Conservation (phyloP, 495 filamentous ascomycete genomes). For the Antarctomyces pellizariae region DNA sequence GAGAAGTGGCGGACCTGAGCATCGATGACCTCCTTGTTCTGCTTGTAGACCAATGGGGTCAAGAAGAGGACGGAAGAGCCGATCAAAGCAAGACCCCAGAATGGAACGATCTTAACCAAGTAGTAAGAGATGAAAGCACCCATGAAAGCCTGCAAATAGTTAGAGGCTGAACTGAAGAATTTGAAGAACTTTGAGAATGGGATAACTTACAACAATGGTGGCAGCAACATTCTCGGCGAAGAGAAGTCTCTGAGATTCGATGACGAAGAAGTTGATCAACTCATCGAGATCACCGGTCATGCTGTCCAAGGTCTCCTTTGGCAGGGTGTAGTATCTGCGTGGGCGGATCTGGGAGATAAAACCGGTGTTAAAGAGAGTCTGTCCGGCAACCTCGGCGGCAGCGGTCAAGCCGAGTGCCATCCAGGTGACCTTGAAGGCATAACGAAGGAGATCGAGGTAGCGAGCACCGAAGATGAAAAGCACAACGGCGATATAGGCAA, state of each 20-base stretch:
- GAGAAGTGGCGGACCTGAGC: constrained; percentile 47
- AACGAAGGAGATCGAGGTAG: constrained; percentile 75
- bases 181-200: too few relatives aligned
- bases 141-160: constrained; percentile 37
- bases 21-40: constrained; percentile 88
- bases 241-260: constrained; percentile 84
- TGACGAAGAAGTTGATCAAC: constrained; percentile 88
- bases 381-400: constrained; percentile 51
- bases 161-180: constrained; percentile 6
- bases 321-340: constrained; percentile 75
- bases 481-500: constrained; percentile 53
- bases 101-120: constrained; percentile 77
- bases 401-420: constrained; percentile 42
- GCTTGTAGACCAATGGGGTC: constrained; percentile 70
- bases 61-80: constrained; percentile 57
- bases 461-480: constrained; percentile 69
- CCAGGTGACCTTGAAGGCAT: constrained; percentile 68
- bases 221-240: constrained; percentile 81
- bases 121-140: constrained; percentile 73
- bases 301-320: constrained; percentile 58
- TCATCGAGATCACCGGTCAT: constrained; percentile 71
- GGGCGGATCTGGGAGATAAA: constrained; percentile 73
- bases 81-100: constrained; percentile 78
- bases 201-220: constrained; percentile 49
- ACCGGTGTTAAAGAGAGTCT: constrained; percentile 49